Evolutionary conservation across 2,329 filamentous ascomycete genomes (phyloP).

Genomic region (Sclerotinia trifoliorum): DNA sequence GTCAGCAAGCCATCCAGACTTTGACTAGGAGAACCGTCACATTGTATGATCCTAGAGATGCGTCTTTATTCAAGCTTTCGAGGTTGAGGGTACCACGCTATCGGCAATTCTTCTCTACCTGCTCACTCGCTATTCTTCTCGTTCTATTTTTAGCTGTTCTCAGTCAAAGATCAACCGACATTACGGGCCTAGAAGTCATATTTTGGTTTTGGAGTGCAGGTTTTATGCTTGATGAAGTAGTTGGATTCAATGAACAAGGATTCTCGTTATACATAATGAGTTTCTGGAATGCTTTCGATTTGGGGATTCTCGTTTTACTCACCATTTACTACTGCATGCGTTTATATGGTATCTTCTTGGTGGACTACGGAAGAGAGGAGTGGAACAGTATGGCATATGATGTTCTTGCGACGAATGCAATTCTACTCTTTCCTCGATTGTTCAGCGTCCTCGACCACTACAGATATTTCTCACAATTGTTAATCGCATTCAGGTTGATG

Average conservation of each 20-base stretch:
- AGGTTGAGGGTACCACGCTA: conserved; percentile 88
- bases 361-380: conserved; percentile 64
- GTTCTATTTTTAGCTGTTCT: conserved; percentile 84
- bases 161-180: conserved; percentile 69
- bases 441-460: conserved; percentile 95
- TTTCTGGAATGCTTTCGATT: conserved; percentile 95
- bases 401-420: conserved; percentile 86
- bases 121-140: conserved; percentile 82
- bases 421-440: conserved; percentile 83
- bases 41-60: conserved; percentile 85
- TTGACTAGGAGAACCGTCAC: conserved; percentile 62
- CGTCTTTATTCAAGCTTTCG: conserved; percentile 88
- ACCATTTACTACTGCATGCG: conserved; percentile 88
- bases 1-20: conserved; percentile 29
- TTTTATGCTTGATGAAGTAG: conserved; percentile 94
- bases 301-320: conserved; percentile 83
- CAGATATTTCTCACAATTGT: conserved; percentile 89
- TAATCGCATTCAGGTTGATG: conserved; percentile 95
- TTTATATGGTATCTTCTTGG: conserved; percentile 80
- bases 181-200: conserved; percentile 79
- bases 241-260: conserved; percentile 94
- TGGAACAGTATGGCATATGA: conserved; percentile 89
- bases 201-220: conserved; percentile 99
- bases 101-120: conserved; percentile 82
- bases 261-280: conserved; percentile 97